phyloP scores from a whole-genome alignment of 2,329 filamentous ascomycete species.

The Calycina herbarum region DNA sequence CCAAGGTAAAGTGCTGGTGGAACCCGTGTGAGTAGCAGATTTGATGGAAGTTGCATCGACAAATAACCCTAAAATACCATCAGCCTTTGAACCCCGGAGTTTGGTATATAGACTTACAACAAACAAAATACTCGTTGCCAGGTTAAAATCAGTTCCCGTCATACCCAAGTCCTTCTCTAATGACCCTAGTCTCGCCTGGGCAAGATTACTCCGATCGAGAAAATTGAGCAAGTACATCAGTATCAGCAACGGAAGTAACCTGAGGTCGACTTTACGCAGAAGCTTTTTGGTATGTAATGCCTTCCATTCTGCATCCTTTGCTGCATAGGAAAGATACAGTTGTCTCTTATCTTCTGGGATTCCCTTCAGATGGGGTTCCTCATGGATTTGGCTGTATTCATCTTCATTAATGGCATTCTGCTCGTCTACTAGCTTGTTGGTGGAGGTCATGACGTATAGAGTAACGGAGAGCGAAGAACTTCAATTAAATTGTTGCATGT shows the following conservation, averaged over 20 bases:
- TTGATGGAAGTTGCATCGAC: slow-evolving; percentile 48
- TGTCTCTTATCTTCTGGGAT: slow-evolving; percentile 33
- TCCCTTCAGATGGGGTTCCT: slow-evolving; percentile 22
- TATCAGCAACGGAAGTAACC: slow-evolving; percentile 53
- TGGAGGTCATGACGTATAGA: neutral
- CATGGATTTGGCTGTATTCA: neutral
- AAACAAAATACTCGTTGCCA: slow-evolving; percentile 44
- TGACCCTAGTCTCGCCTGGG: slow-evolving; percentile 54
- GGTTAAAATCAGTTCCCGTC: slow-evolving; percentile 57
- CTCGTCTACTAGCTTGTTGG: neutral
- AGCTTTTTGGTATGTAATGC: slow-evolving; percentile 26
- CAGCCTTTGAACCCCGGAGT: neutral
- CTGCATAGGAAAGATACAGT: slow-evolving; percentile 34
- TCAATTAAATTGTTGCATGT: neutral
- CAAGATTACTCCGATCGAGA: slow-evolving; percentile 51
- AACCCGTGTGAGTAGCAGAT: slow-evolving; percentile 47
- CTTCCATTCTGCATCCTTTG: slow-evolving; percentile 27
- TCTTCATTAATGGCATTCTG: neutral
- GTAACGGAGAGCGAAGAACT: neutral
- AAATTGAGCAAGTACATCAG: slow-evolving; percentile 58
- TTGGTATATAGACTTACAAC: slow-evolving; percentile 8
- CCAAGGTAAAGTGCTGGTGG: slow-evolving; percentile 47
- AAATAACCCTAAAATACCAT: slow-evolving; percentile 12
- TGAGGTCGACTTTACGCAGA: slow-evolving; percentile 52
- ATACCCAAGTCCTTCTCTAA: slow-evolving; percentile 55